Conservation (phyloP, 176 grass and related monocot species). For the Urochloa ruziziensis region DNA sequence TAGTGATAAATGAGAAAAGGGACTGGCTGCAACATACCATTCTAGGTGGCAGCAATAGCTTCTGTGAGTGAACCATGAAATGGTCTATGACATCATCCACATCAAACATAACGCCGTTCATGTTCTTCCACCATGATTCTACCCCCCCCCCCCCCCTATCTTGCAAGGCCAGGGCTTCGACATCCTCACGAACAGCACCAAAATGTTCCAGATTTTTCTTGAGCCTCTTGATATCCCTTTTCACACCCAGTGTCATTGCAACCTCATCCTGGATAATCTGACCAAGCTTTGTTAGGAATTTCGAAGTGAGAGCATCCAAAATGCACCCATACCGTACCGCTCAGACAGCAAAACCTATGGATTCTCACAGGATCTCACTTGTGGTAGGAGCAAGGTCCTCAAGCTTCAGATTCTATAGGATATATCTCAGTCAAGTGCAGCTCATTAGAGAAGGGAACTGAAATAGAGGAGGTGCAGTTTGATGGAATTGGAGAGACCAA, state of each 20-base stretch:
- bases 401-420: too few relatives aligned
- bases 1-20: slow-evolving; percentile 1
- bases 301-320: too few relatives aligned
- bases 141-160: neutral
- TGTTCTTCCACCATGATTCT: slow-evolving; percentile 20
- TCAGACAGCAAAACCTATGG: too few relatives aligned
- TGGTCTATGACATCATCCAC: slow-evolving; percentile 31
- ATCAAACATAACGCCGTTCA: slow-evolving; percentile 29
- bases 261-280: slow-evolving; percentile 15
- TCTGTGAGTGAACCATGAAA: slow-evolving; percentile 23
- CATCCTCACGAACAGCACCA: slow-evolving; percentile 19
- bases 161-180: slow-evolving; percentile 12
- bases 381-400: too few relatives aligned
- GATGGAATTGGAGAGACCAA: too few relatives aligned
- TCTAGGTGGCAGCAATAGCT: neutral
- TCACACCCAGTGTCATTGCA: neutral
- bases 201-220: slow-evolving; percentile 15
- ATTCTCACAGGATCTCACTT: too few relatives aligned
- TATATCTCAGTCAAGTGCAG: too few relatives aligned
- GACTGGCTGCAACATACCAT: neutral
- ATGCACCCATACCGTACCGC: too few relatives aligned
- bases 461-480: too few relatives aligned
- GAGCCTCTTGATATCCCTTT: neutral
- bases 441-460: too few relatives aligned
- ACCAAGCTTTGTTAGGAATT: slow-evolving; percentile 5